A percentile compares a stretch with the other conserved stretches of the same genome.
phyloP scores from a whole-genome alignment of 148 eudicot species.

The Nyssa sinensis region DNA sequence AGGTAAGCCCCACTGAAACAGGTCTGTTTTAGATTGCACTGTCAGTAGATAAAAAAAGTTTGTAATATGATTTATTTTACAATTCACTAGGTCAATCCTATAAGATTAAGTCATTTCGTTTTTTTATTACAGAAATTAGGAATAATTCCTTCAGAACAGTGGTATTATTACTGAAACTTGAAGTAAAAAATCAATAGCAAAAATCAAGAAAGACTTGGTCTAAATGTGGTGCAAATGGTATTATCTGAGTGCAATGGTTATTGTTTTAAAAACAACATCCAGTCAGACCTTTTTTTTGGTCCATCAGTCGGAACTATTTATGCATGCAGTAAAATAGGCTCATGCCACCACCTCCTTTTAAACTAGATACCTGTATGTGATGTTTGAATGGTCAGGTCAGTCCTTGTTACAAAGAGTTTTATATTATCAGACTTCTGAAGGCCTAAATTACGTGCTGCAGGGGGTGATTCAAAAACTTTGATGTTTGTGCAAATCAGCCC shows the following conservation, averaged over 20 bases:
- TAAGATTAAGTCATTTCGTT: not conserved
- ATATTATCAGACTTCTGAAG: not conserved
- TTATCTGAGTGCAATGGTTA: not conserved
- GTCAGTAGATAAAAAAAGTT: not conserved
- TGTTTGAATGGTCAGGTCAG: conserved; percentile 2
- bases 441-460: conserved; percentile 28
- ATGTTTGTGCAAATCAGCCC: conserved; percentile 99
- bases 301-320: no score
- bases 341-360: conserved; percentile 7
- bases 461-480: conserved; percentile 87
- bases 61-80: no score
- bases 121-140: not conserved
- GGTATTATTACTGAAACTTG: not conserved
- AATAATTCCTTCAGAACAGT: not conserved
- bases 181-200: not conserved
- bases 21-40: not conserved
- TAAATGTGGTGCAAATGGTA: not conserved
- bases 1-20: conserved; percentile 39
- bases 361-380: conserved; percentile 26
- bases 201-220: not conserved
- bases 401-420: not conserved
- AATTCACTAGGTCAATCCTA: not conserved
- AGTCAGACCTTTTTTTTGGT: not conserved
- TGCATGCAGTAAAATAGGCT: not conserved
- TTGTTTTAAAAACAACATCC: not conserved